A percentile compares a stretch with the other conserved stretches of the same genome.
Conservation (phyloP, 805 yeast genomes). For the Myxozyma monticola region DNA sequence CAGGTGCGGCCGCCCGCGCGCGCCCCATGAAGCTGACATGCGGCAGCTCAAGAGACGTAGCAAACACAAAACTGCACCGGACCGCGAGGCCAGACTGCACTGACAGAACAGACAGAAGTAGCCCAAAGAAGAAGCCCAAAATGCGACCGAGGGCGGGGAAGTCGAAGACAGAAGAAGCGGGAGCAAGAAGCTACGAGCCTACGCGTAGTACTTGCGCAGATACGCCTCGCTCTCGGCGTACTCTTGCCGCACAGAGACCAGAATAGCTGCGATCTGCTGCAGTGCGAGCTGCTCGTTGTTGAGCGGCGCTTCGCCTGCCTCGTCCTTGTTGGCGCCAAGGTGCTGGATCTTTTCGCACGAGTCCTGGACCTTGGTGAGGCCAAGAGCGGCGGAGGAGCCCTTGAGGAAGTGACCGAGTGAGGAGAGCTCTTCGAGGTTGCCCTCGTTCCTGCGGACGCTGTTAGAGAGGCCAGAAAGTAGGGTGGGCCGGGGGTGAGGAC, state of each 20-base stretch:
- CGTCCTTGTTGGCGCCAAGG: constrained; percentile 59
- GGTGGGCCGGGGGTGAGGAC: no score
- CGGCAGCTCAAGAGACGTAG: no score
- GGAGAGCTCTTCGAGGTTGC: constrained; percentile 58
- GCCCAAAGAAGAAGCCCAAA: no score
- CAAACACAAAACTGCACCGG: no score
- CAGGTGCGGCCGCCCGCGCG: no score
- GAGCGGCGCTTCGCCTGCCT: constrained; percentile 39
- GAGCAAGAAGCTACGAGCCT: neutral
- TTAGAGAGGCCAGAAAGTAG: no score
- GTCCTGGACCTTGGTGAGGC: constrained; percentile 74
- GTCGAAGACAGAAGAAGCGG: neutral
- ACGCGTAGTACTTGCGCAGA: constrained; percentile 35
- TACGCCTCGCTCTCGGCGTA: constrained; percentile 38
- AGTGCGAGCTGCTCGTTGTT: constrained; percentile 39
- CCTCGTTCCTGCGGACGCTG: constrained; percentile 24
- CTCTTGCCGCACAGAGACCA: constrained; percentile 38
- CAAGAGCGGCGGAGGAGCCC: constrained; percentile 94
- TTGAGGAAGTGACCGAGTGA: constrained; percentile 88
- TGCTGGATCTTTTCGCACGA: constrained; percentile 94
- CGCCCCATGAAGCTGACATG: no score
- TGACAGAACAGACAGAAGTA: no score
- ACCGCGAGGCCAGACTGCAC: no score
- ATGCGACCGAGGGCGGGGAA: no score
- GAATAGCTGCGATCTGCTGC: constrained; percentile 33